phyloP scores from a whole-genome alignment of 441 rosid species.

The Omphalea diandra region DNA sequence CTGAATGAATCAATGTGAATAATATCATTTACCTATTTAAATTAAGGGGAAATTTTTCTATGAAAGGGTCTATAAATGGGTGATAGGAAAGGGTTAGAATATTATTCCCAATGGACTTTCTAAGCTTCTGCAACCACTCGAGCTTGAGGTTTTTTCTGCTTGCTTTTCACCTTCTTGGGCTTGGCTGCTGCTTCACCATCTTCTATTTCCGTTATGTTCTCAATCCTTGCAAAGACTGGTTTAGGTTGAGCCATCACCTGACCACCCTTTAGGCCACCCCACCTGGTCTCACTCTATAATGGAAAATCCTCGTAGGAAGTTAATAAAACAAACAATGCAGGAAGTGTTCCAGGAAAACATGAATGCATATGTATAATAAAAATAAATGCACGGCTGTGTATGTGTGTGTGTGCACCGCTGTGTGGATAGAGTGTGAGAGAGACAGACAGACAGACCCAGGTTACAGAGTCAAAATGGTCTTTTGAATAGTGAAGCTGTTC shows the following conservation, averaged over 20 bases:
- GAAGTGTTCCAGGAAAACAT: background rate
- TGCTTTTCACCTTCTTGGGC: conserved; percentile 46
- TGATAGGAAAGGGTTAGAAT: background rate
- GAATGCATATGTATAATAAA: background rate
- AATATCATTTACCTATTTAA: background rate
- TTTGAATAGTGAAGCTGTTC: conserved; percentile 77
- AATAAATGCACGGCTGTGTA: no score
- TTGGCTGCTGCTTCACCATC: conserved; percentile 35
- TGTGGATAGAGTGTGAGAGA: background rate
- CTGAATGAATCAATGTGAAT: background rate
- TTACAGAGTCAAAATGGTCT: conserved; percentile 46
- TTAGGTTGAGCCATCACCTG: conserved; percentile 82
- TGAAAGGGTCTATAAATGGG: background rate
- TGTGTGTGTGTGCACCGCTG: no score
- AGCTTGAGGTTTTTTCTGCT: conserved; percentile 41
- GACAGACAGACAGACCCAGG: conserved; percentile 52
- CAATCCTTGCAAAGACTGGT: conserved; percentile 81
- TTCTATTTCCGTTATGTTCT: conserved; percentile 39
- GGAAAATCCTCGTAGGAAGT: conserved; percentile 6
- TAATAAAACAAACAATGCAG: background rate
- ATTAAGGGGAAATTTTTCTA: background rate
- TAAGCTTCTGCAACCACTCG: conserved; percentile 57
- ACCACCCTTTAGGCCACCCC: conserved; percentile 89
- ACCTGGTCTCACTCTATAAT: conserved; percentile 61
- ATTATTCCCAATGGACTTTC: background rate